phyloP scores from a whole-genome alignment of 257 asterid species.

The Gentiana macrophylla region DNA sequence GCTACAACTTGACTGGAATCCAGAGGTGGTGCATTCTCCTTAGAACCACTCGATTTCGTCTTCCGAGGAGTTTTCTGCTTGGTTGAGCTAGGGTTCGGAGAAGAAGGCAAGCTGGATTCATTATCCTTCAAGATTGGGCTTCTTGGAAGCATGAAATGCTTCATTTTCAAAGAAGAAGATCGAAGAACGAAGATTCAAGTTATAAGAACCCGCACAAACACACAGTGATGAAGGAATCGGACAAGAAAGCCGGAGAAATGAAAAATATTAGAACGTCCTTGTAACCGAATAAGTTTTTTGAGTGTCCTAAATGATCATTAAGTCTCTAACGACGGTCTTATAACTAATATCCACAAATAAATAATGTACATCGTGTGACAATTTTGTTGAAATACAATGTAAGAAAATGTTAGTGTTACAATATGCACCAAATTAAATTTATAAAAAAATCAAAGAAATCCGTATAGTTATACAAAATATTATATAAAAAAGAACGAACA shows the following conservation, averaged over 20 bases:
- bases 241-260: constrained; percentile 17
- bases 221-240: constrained; percentile 8
- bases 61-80: constrained; percentile 32
- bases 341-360: too few relatives aligned
- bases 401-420: too few relatives aligned
- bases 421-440: too few relatives aligned
- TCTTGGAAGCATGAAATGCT: constrained; percentile 46
- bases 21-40: constrained; percentile 71
- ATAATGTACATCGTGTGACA: too few relatives aligned
- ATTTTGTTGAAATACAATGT: too few relatives aligned
- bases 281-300: too few relatives aligned
- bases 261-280: background rate
- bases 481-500: too few relatives aligned
- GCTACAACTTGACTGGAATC: constrained; percentile 6
- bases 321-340: too few relatives aligned
- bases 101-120: background rate
- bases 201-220: background rate
- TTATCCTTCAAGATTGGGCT: constrained; percentile 27
- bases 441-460: too few relatives aligned
- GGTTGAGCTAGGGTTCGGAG: constrained; percentile 34
- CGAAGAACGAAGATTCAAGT: background rate
- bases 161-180: constrained; percentile 12
- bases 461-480: too few relatives aligned
- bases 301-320: too few relatives aligned
- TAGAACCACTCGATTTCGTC: constrained; percentile 32